phyloP scores from a whole-genome alignment of 2,329 filamentous ascomycete genomes.

The Penicillium sp. region DNA sequence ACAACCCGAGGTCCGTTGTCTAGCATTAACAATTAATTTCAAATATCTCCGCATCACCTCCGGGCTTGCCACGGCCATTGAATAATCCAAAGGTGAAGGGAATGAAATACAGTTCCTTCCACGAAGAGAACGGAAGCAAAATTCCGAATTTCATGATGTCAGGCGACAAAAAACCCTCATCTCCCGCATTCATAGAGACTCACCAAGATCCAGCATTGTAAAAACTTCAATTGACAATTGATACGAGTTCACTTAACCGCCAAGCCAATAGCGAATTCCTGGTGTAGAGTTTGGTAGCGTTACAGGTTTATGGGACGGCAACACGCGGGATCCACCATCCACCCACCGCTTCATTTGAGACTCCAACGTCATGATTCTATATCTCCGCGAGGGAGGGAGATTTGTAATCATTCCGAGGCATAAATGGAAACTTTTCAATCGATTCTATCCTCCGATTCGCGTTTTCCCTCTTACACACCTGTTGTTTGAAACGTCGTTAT shows the following conservation, averaged over 20 bases:
- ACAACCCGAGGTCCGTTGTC: background rate
- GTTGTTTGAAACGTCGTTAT: constrained; percentile 11
- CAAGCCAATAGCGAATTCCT: background rate
- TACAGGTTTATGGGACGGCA: background rate
- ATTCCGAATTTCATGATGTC: background rate
- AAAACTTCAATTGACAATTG: background rate
- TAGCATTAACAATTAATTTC: background rate
- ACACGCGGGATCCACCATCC: background rate
- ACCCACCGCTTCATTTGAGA: background rate
- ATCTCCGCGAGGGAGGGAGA: background rate
- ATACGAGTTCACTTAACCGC: background rate
- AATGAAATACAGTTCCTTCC: background rate
- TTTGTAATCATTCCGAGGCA: constrained; percentile 5
- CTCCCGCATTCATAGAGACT: background rate
- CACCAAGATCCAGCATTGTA: background rate
- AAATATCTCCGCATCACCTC: background rate
- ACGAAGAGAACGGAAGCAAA: background rate
- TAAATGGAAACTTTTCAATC: background rate
- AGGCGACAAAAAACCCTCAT: background rate
- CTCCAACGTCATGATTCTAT: constrained; percentile 1
- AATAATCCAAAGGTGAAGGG: background rate
- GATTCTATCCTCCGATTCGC: background rate
- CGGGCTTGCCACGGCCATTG: background rate
- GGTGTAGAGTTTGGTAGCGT: background rate
- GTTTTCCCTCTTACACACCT: background rate